Conservation (phyloP, 2,329 filamentous ascomycete species). For the Fusarium goolgardi region DNA sequence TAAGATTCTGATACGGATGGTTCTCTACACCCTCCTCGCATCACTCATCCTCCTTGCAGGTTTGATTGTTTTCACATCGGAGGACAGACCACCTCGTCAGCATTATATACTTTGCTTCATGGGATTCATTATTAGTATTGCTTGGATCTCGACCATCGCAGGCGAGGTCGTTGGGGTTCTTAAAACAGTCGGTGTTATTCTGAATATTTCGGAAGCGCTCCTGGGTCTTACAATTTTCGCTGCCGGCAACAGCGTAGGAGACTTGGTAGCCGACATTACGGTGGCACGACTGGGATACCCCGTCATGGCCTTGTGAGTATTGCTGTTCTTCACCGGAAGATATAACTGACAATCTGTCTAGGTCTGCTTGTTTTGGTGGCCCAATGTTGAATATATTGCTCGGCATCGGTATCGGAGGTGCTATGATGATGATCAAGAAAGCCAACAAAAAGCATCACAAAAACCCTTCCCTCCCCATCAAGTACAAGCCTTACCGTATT, state of each 20-base stretch:
- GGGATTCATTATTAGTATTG: constrained; percentile 90
- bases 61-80: constrained; percentile 75
- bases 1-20: constrained; percentile 65
- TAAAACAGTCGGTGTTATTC: constrained; percentile 90
- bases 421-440: constrained; percentile 83
- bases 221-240: constrained; percentile 96
- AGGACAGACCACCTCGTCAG: constrained; percentile 75
- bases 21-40: constrained; percentile 72
- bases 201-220: constrained; percentile 94
- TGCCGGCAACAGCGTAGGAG: constrained; percentile 93
- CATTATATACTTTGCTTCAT: constrained; percentile 85
- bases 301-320: constrained; percentile 84
- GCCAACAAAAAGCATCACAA: constrained; percentile 74
- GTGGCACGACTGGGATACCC: constrained; percentile 93
- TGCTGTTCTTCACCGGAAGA: not conserved
- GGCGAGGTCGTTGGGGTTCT: constrained; percentile 95
- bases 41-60: constrained; percentile 75
- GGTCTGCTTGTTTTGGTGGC: constrained; percentile 94
- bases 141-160: constrained; percentile 96
- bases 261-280: constrained; percentile 94
- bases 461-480: constrained; percentile 72
- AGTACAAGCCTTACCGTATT: constrained; percentile 83
- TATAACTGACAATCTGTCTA: constrained; percentile 44
- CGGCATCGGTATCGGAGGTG: constrained; percentile 90
- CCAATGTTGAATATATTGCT: constrained; percentile 98